A percentile compares a stretch with the other conserved stretches of the same genome.
phyloP scores from a whole-genome alignment of 1,139 yeast species.

The Diutina neorugosa region DNA sequence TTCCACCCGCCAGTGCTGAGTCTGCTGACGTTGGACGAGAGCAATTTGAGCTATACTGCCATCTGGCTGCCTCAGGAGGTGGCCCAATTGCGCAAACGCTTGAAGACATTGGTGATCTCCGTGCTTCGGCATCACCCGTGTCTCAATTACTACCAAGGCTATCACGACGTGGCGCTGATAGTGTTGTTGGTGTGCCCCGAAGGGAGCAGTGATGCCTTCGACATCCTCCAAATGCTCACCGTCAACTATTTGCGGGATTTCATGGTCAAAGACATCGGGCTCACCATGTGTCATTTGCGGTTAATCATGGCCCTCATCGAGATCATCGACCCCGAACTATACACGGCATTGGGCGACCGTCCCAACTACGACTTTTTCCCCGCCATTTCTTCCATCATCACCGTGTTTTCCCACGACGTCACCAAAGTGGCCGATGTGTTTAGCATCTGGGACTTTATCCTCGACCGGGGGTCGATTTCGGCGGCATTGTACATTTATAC shows the following conservation, averaged over 20 bases:
- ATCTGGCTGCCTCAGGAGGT: slow-evolving; percentile 24
- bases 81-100: slow-evolving; percentile 22
- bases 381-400: slow-evolving; percentile 65
- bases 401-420: slow-evolving; percentile 70
- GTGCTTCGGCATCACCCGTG: slow-evolving; percentile 50
- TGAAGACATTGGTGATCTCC: slow-evolving; percentile 37
- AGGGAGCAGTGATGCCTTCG: slow-evolving; percentile 9
- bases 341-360: slow-evolving; percentile 18
- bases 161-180: slow-evolving; percentile 73
- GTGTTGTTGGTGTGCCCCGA: slow-evolving; percentile 42
- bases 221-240: slow-evolving; percentile 42
- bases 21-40: slow-evolving; percentile 8
- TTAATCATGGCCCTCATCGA: slow-evolving; percentile 53
- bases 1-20: slow-evolving; percentile 15
- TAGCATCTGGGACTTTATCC: slow-evolving; percentile 49
- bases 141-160: slow-evolving; percentile 81
- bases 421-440: slow-evolving; percentile 36
- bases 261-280: slow-evolving; percentile 60
- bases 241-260: slow-evolving; percentile 66
- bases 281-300: slow-evolving; percentile 52
- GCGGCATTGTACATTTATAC: slow-evolving; percentile 44
- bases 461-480: slow-evolving; percentile 34
- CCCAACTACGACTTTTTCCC: slow-evolving; percentile 36
- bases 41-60: slow-evolving; percentile 21
- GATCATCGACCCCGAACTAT: slow-evolving; percentile 28